Evolutionary conservation across 495 filamentous ascomycete species (phyloP), one percentile per base, ranked within the genome.

Genomic region (Lasiosphaeria miniovina): DNA sequence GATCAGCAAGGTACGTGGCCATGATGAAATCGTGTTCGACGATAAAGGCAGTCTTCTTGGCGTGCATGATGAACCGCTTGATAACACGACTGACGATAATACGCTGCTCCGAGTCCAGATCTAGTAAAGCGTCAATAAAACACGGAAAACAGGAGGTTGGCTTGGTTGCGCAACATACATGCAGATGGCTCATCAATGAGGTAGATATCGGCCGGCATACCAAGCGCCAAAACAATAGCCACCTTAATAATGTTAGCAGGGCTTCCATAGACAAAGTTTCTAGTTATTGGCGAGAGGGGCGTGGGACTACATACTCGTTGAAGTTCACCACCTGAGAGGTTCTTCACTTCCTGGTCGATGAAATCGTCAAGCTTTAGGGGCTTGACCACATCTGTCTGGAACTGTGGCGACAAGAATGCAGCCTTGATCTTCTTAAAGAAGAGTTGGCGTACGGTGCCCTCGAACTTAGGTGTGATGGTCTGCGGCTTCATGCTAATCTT

Each of bases 1-100:
- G 90, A 68, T 98, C 94, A 45, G 95, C 94, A 17, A 98, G 86
- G 73, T 98, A 98, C 15, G 94, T 82, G 35, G 91, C 92, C 94
- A 98, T 98, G 80, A 97, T 98, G 80, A 98, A 98, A 86, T 98
- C 95, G 88, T 98, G 94, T 86, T 98, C 94, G 66, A 98, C 94
- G 62, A 98, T 85, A 74, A 98, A 98, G 40, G 95, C 94, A 1
- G 94, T 98, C 83, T 98, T 98, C 87, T 98, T 98, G 58, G 90
- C 86, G 81, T 98, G 93, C 94, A 98, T 98, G 68, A 98, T 97
- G 84, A 96, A 98, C 61, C 94, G 88, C 81, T 98, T 98, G 80
- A 98, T 98, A 66, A 98, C 94, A 69, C 93, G 86, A 52, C 91
- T 88, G 61, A 93, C 94, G 60, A 98, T 85, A 65, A 98, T 97